Conservation (phyloP, 371 early-diverging fungal genomes). For the Haplosporangium sp. region DNA sequence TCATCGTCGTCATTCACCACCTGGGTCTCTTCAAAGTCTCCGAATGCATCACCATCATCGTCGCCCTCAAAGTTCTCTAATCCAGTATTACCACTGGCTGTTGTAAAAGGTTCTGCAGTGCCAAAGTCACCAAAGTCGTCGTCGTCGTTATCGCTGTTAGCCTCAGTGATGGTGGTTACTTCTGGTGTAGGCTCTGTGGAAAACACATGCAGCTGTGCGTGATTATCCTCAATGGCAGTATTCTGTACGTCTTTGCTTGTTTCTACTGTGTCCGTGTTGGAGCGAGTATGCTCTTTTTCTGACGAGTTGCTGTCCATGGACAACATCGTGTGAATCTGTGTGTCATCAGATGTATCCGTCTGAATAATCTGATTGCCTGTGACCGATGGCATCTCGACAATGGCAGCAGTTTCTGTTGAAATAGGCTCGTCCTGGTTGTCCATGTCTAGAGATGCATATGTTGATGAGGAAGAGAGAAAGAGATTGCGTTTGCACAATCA, state of each 20-base stretch:
- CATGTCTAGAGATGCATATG: too few species aligned
- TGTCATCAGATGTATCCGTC: too few species aligned
- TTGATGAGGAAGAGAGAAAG: too few species aligned
- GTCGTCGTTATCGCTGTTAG: background rate
- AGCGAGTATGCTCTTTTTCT: background rate
- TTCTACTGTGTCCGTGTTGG: background rate
- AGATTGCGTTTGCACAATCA: too few species aligned
- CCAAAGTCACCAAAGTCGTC: constrained; percentile 41
- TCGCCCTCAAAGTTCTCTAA: background rate
- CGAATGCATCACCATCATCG: constrained; percentile 39
- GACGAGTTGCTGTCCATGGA: background rate
- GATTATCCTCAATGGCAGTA: background rate
- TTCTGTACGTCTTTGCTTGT: too few species aligned
- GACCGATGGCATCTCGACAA: too few species aligned
- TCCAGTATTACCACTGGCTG: background rate
- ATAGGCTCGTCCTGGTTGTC: too few species aligned
- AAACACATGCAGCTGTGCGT: background rate
- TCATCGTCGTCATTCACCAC: constrained; percentile 27
- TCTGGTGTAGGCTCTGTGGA: background rate
- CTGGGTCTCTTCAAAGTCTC: constrained; percentile 43
- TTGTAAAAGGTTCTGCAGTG: background rate
- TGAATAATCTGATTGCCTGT: too few species aligned
- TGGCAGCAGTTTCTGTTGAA: too few species aligned
- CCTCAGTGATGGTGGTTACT: too few species aligned
- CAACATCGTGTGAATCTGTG: too few species aligned